Base-by-base conservation (phyloP, 805 yeast genomes). In the Monosporozyma unispora region DNA sequence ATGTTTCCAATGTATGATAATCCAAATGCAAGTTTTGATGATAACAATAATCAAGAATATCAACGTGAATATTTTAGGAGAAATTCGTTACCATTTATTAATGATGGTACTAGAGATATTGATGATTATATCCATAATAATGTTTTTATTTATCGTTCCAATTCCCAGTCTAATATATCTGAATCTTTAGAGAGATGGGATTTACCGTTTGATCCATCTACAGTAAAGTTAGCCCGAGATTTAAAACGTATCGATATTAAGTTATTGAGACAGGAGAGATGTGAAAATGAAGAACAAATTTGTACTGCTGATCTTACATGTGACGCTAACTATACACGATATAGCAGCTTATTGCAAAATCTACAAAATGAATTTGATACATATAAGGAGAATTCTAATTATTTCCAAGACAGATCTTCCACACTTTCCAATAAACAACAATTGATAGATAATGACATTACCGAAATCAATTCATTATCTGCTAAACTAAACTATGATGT, bases 401-500 rank as follows among this genome's bases (percentile, higher is more conserved):
- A 51, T 14, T 52, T 63, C 25, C 57, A 59, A 14, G 48, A 51
- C 11, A 46, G 52, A 10, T 57, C 61, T 14, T 55, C 52, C 16
- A 56, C 54, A 3, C 47, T 63, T 10, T 60, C 57, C 27, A 56
- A 57, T 18, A 62, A 61, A 43, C 61, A 65, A 47, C 64, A 69
- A 21, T 51, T 70, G 21, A 54, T 74, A 12, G 63, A 69, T 7
- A 60, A 66, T 27, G 76, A 74, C 51, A 60, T 75, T 47, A 61
- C 66, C 23, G 84, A 81, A 51, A 67, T 81, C 16, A 77, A 76
- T 46, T 76, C 82, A 8, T 66, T 79, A 47, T 76, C 80, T 27
- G 80, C 86, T 3, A 72, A 82, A 52, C 61, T 85, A 45, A 79
- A 79, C 54, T 85, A 85, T 61, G 91, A 85, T 60, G 68, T 81